Percentiles rank a stretch among this genome's conserved stretches.
Conservation (phyloP, 2,329 filamentous ascomycete genomes). For the Penicillium crustosum region DNA sequence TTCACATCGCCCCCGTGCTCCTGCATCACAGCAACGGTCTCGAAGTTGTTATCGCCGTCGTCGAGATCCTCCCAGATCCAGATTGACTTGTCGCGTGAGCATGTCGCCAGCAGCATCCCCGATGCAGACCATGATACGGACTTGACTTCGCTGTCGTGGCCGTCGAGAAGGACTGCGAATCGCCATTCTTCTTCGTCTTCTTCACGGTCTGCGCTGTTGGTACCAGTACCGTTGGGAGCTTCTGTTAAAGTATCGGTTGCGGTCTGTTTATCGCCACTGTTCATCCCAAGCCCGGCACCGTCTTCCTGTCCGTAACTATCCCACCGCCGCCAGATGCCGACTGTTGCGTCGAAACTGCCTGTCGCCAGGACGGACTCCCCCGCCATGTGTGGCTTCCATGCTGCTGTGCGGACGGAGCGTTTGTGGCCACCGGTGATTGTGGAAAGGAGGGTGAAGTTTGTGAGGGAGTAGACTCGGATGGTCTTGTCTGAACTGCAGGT, state of each 20-base stretch:
- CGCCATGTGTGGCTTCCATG: constrained; percentile 77
- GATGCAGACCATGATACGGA: constrained; percentile 60
- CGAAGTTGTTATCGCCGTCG: constrained; percentile 88
- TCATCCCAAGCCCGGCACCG: constrained; percentile 16
- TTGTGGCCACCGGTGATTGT: constrained; percentile 84
- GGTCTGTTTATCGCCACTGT: not conserved
- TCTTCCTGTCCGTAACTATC: constrained; percentile 44
- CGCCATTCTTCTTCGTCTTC: constrained; percentile 82
- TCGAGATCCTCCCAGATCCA: constrained; percentile 98
- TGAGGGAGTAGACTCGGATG: constrained; percentile 85
- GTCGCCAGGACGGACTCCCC: constrained; percentile 78
- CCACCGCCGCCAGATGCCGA: constrained; percentile 76
- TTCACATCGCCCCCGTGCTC: constrained; percentile 97
- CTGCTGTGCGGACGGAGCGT: constrained; percentile 77
- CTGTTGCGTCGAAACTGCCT: constrained; percentile 89
- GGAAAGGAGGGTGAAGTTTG: constrained; percentile 74
- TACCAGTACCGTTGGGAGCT: constrained; percentile 17
- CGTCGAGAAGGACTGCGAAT: constrained; percentile 87
- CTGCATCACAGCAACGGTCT: constrained; percentile 90
- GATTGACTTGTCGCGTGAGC: constrained; percentile 86
- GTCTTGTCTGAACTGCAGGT: constrained; percentile 84
- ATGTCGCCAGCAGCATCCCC: constrained; percentile 85
- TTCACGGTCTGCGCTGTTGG: constrained; percentile 49
- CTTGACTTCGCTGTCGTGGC: constrained; percentile 95
- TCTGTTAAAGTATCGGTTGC: not conserved